These are phyloP conservation scores for Meyerozyma athensensis DNA, from an alignment of 1,139 yeast species.

Conservation along the genomic window DNA sequence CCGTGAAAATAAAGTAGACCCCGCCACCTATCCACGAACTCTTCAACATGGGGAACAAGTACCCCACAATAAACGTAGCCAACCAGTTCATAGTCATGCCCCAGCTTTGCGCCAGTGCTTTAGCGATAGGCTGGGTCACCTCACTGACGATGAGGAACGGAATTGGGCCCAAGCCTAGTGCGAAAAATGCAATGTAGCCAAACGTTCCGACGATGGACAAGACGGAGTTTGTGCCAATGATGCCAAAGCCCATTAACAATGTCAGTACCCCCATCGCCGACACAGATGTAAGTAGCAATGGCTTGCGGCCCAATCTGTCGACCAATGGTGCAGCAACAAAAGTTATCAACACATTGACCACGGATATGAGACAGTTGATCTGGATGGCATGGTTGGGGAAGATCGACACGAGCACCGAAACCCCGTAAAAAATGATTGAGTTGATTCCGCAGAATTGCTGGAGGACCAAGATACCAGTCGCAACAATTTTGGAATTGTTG, in stretches of 20 bases:
- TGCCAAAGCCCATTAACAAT: conserved; percentile 61
- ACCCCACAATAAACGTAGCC: conserved; percentile 80
- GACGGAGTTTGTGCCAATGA: conserved; percentile 42
- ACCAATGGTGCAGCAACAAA: conserved; percentile 66
- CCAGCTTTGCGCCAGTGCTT: conserved; percentile 85
- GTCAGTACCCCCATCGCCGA: conserved; percentile 67
- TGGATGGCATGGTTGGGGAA: conserved; percentile 67
- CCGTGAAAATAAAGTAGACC: conserved; percentile 71
- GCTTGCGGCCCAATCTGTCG: conserved; percentile 72
- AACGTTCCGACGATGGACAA: conserved; percentile 66
- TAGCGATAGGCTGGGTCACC: conserved; percentile 74
- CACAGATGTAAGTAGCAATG: conserved; percentile 62
- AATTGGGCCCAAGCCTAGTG: conserved; percentile 90
- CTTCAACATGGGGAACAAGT: conserved; percentile 70
- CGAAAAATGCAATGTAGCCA: conserved; percentile 76
- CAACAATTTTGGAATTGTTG: conserved; percentile 56
- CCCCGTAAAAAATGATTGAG: conserved; percentile 89
- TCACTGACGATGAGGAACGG: conserved; percentile 90
- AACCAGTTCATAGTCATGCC: conserved; percentile 91
- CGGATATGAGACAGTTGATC: conserved; percentile 70
- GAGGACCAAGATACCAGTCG: conserved; percentile 72
- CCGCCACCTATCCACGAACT: conserved; percentile 61
- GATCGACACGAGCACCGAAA: conserved; percentile 63
- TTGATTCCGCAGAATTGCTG: conserved; percentile 94
- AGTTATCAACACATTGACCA: conserved; percentile 70